Evolutionary conservation across 805 yeast species (phyloP).

Genomic region (Sugiyamaella mastotermitis): DNA sequence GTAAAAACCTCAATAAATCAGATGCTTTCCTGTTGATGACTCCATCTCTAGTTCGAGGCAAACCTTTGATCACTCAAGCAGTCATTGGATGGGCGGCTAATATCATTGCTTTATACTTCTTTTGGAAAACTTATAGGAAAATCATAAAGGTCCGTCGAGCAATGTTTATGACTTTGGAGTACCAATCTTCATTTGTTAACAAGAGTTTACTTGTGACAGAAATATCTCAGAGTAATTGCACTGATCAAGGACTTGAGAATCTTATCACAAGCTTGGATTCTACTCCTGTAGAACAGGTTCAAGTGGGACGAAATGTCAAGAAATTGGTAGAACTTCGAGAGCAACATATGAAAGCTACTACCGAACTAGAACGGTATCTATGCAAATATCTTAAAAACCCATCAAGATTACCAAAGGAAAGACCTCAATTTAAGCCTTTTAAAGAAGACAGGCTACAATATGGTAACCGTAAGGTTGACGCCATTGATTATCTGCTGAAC

Average conservation of each 20-base stretch:
- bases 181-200: slow-evolving; percentile 22
- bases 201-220: slow-evolving; percentile 31
- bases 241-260: slow-evolving; percentile 22
- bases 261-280: slow-evolving; percentile 11
- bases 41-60: slow-evolving; percentile 29
- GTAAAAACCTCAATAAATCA: slow-evolving; percentile 20
- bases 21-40: slow-evolving; percentile 33
- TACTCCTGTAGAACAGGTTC: slow-evolving; percentile 20
- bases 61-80: slow-evolving; percentile 30
- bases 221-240: slow-evolving; percentile 22
- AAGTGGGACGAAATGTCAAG: slow-evolving; percentile 26
- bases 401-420: slow-evolving; percentile 19
- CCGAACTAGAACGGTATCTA: slow-evolving; percentile 24
- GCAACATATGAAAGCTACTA: slow-evolving; percentile 21
- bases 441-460: slow-evolving; percentile 14
- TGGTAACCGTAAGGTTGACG: slow-evolving; percentile 18
- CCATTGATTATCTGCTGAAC: slow-evolving; percentile 24
- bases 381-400: slow-evolving; percentile 26
- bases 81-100: slow-evolving; percentile 29
- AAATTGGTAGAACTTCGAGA: slow-evolving; percentile 24
- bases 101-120: slow-evolving; percentile 22
- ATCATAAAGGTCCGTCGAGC: slow-evolving; percentile 24
- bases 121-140: slow-evolving; percentile 25
- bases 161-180: slow-evolving; percentile 19
- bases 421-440: slow-evolving; percentile 20